Conservation (phyloP, 306 rosid species). For the Dryas alaskensis region DNA sequence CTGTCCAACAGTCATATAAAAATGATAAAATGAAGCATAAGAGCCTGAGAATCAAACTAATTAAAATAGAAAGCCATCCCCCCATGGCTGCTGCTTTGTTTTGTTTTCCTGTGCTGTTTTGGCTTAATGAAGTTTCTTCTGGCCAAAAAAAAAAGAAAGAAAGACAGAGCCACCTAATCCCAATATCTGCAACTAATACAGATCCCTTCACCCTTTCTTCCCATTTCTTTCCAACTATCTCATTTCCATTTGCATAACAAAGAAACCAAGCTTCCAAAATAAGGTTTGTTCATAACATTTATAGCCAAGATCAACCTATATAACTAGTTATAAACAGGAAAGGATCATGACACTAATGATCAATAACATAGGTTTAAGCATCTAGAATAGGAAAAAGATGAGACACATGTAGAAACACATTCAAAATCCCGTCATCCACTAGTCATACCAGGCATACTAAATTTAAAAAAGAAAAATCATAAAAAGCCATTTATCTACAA, state of each 20-base stretch:
- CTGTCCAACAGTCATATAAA: constrained; percentile 51
- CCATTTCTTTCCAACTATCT: constrained; percentile 15
- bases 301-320: neutral
- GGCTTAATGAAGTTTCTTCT: too few relatives aligned
- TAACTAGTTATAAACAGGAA: neutral
- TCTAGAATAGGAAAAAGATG: neutral
- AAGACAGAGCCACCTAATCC: neutral
- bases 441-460: neutral
- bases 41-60: constrained; percentile 1
- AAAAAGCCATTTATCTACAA: neutral
- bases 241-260: neutral
- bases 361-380: neutral
- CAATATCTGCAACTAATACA: neutral
- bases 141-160: too few relatives aligned
- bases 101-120: too few relatives aligned
- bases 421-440: neutral
- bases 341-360: neutral
- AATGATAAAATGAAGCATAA: constrained; percentile 6
- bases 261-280: constrained; percentile 11
- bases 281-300: constrained; percentile 11
- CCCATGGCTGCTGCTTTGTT: too few relatives aligned
- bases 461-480: neutral
- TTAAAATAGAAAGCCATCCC: neutral
- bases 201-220: neutral
- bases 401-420: neutral